Conservation (phyloP, 768 basidiomycete species). For the Pleurotus citrinopileatus region DNA sequence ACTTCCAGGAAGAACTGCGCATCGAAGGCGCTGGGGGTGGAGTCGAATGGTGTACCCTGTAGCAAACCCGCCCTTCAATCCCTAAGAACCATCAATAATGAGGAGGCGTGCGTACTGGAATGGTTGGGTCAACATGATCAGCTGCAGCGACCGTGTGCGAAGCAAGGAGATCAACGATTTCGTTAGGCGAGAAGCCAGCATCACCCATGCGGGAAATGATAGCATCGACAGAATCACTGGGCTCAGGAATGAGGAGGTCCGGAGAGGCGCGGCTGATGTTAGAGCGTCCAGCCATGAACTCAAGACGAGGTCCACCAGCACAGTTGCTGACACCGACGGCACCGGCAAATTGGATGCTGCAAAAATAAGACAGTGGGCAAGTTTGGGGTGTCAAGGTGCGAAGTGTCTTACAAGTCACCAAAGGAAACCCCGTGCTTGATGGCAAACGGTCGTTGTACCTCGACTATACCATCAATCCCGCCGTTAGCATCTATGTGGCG, state of each 20-base stretch:
- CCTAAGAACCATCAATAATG: slow-evolving; percentile 11
- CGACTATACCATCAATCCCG: slow-evolving; percentile 30
- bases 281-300: slow-evolving; percentile 33
- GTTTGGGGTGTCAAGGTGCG: too few species aligned
- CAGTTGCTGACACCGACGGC: slow-evolving; percentile 33
- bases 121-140: slow-evolving; percentile 19
- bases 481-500: slow-evolving; percentile 19
- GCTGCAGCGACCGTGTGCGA: slow-evolving; percentile 25
- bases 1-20: slow-evolving; percentile 29
- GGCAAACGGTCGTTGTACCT: slow-evolving; percentile 26
- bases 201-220: slow-evolving; percentile 28
- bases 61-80: too few species aligned
- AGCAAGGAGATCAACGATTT: slow-evolving; percentile 31
- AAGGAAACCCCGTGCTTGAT: slow-evolving; percentile 26
- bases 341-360: slow-evolving; percentile 31
- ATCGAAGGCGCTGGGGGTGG: slow-evolving; percentile 28
- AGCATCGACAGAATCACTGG: slow-evolving; percentile 22
- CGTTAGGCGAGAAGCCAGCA: slow-evolving; percentile 28
- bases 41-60: slow-evolving; percentile 27
- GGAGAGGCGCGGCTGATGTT: slow-evolving; percentile 23
- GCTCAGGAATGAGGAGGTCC: slow-evolving; percentile 32
- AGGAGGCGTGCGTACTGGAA: too few species aligned
- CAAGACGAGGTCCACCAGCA: slow-evolving; percentile 34
- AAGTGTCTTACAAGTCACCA: slow-evolving; percentile 38
- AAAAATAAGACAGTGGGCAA: too few species aligned